Evolutionary conservation across 2,329 filamentous ascomycete genomes (phyloP).

Genomic region (Orbilia blumenaviensis): DNA sequence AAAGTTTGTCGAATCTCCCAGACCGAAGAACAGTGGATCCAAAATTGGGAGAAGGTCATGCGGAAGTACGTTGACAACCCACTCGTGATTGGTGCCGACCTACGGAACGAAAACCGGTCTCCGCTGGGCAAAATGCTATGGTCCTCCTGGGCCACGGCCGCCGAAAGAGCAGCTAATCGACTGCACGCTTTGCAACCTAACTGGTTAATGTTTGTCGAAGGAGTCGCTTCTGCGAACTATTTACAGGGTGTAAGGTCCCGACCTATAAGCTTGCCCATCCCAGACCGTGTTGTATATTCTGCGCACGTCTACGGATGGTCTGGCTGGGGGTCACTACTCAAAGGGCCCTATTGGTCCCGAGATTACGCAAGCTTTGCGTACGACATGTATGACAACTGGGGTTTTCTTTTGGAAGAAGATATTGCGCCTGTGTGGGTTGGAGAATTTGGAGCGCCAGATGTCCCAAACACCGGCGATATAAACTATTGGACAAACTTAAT

Average conservation of each 20-base stretch:
- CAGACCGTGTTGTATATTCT: constrained; percentile 71
- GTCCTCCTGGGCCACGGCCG: constrained; percentile 71
- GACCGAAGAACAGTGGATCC: constrained; percentile 72
- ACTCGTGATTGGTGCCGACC: constrained; percentile 72
- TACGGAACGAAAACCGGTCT: constrained; percentile 75
- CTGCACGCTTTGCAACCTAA: constrained; percentile 69
- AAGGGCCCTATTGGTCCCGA: constrained; percentile 70
- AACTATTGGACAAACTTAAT: constrained; percentile 74
- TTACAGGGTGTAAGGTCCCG: constrained; percentile 67
- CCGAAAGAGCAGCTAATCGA: constrained; percentile 71
- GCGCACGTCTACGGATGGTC: constrained; percentile 76
- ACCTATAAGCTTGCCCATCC: constrained; percentile 69
- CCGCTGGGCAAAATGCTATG: constrained; percentile 76
- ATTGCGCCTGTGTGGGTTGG: constrained; percentile 74
- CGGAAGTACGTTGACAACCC: constrained; percentile 68
- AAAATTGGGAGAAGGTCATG: constrained; percentile 74
- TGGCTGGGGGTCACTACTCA: constrained; percentile 70
- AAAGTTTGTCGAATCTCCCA: constrained; percentile 70
- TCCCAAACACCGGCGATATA: constrained; percentile 67
- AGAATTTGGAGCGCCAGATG: constrained; percentile 70
- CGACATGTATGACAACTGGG: constrained; percentile 74
- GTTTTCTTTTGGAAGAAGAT: constrained; percentile 69
- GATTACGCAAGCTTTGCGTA: constrained; percentile 70
- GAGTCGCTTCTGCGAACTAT: constrained; percentile 74
- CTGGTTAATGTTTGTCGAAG: constrained; percentile 75